Evolutionary conservation across 805 yeast species (phyloP), one percentile per base, ranked within the genome.

Genomic region (Pichia manshurica): DNA sequence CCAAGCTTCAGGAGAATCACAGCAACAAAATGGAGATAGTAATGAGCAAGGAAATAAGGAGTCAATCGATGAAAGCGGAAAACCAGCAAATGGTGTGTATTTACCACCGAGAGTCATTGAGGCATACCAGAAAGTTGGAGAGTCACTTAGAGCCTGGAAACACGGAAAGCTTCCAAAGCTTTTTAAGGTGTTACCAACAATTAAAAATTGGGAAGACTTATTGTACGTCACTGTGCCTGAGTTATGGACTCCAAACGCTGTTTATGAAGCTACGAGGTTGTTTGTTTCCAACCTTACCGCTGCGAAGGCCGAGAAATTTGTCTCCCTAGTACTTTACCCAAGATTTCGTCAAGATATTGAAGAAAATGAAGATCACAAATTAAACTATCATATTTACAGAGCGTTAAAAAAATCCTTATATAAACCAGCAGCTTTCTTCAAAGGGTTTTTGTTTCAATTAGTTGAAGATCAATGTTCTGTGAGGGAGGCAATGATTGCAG

Each of bases 101-200:
- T 74, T 93, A 50, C 99, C 99, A 6, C 96, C 96, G 49, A 90
- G 93, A 64, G 98, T 93, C 47, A 89, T 93, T 59, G 89, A 86
- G 54, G 98, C 96, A 1, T 93, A 91, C 64, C 83, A 87, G 42
- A 87, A 87, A 61, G 91, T 93, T 40, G 98, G 98, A 8, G 82
- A 81, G 56, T 82, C 91, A 45, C 72, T 93, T 50, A 76, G 88
- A 19, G 81, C 95, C 4, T 93, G 95, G 79, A 84, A 90, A 35
- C 96, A 93, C 60, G 99, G 99, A 43, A 90, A 90, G 66, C 74
- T 93, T 45, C 99, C 99, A n/a, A 90, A 91, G 60, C 77, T 95
- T 31, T 93, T 93, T 73, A 93, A 93, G 63, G 95, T 93, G 44
- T 77, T 95, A 47, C 99, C 99, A 32, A 78, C 95, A 3, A 75